A percentile compares a stretch with the other conserved stretches of the same genome.
Conservation (phyloP, 768 basidiomycete genomes). For the Serendipita indica region DNA sequence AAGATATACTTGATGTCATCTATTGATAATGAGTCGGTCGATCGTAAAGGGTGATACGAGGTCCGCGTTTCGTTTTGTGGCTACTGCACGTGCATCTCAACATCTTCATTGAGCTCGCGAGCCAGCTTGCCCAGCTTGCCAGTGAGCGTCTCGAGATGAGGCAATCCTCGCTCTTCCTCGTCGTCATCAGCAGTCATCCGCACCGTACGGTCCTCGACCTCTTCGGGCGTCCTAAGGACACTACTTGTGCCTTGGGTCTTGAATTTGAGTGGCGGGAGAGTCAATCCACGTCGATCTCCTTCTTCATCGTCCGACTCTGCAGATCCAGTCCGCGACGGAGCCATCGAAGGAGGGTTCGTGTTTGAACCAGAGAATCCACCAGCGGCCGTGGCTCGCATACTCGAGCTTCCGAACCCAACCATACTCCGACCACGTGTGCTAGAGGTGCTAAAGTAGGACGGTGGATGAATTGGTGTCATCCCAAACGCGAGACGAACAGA, state of each 20-base stretch:
- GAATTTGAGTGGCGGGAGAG: too few species aligned
- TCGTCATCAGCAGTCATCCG: background rate
- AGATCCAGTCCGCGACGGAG: too few species aligned
- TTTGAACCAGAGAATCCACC: background rate
- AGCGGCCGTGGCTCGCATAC: background rate
- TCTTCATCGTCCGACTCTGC: background rate
- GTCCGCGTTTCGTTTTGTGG: too few species aligned
- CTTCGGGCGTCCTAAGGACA: slow-evolving; percentile 1
- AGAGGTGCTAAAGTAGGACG: background rate
- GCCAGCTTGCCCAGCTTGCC: background rate
- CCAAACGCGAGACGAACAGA: slow-evolving; percentile 79
- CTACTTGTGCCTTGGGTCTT: too few species aligned
- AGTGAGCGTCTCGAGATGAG: background rate
- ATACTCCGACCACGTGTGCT: slow-evolving; percentile 2
- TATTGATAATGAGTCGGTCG: too few species aligned
- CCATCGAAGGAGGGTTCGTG: too few species aligned
- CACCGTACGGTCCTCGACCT: background rate
- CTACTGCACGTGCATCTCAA: too few species aligned
- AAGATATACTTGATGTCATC: too few species aligned
- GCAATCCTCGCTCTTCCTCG: background rate
- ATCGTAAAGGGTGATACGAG: too few species aligned
- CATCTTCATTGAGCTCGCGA: too few species aligned
- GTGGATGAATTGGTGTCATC: slow-evolving; percentile 65
- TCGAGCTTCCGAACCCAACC: slow-evolving; percentile 1
- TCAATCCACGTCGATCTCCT: background rate